Evolutionary conservation across 176 grass and related monocot genomes (phyloP).

Genomic region (Musa itinerans): DNA sequence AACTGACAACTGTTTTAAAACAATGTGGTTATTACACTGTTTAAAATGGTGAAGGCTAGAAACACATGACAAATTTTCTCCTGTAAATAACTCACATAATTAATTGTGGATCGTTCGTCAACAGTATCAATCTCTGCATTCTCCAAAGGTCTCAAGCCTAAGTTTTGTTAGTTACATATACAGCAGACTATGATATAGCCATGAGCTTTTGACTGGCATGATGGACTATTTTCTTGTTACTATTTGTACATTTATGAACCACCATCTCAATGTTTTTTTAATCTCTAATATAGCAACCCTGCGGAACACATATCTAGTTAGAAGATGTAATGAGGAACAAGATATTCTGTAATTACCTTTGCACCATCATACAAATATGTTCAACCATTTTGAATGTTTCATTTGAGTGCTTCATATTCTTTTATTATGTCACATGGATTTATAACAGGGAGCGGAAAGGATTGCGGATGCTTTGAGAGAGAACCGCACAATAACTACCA

Average conservation of each 20-base stretch:
- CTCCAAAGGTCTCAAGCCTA: neutral
- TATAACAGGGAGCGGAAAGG: slow-evolving; percentile 75
- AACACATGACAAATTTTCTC: too few species aligned
- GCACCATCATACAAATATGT: too few species aligned
- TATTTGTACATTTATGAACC: neutral
- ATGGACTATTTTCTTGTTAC: neutral
- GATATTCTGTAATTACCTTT: too few species aligned
- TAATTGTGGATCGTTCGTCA: too few species aligned
- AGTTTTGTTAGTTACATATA: neutral
- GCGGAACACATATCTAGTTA: neutral
- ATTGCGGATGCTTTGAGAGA: slow-evolving; percentile 84
- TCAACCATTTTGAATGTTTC: too few species aligned
- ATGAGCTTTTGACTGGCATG: neutral
- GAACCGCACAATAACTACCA: slow-evolving; percentile 74
- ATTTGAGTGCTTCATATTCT: too few species aligned
- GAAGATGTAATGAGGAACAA: too few species aligned
- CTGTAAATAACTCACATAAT: too few species aligned
- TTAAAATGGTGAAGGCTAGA: too few species aligned
- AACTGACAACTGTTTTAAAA: neutral
- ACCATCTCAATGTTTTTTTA: neutral
- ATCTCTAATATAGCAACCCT: neutral
- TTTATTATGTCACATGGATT: slow-evolving; percentile 18
- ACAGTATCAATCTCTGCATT: neutral
- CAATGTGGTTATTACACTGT: too few species aligned
- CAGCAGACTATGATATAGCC: neutral